Conservation (phyloP, 805 yeast genomes). For the Candida endomychidarum region DNA sequence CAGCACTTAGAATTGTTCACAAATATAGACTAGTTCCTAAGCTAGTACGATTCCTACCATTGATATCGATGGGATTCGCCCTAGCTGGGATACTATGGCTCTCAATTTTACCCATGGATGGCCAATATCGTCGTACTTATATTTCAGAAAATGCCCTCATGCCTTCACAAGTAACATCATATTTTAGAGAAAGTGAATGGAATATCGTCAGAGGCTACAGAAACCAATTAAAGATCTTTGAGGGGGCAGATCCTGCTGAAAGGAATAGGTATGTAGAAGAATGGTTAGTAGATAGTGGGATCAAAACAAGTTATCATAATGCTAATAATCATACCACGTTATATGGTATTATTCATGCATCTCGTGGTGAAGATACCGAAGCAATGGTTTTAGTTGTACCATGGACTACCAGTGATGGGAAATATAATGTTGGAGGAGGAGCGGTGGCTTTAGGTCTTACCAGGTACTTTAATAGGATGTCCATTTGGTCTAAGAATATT, state of each 20-base stretch:
- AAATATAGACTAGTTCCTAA: conserved; percentile 41
- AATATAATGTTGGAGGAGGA: conserved; percentile 76
- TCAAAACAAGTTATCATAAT: conserved; percentile 49
- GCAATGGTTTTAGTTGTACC: conserved; percentile 90
- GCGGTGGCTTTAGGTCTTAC: conserved; percentile 72
- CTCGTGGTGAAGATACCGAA: conserved; percentile 95
- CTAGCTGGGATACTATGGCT: conserved; percentile 45
- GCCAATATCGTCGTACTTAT: conserved; percentile 80
- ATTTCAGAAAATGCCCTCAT: conserved; percentile 93
- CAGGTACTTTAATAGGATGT: conserved; percentile 78
- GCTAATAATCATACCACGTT: conserved; percentile 29
- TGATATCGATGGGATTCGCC: conserved; percentile 33
- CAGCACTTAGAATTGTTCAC: conserved; percentile 37
- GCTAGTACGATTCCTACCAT: conserved; percentile 32
- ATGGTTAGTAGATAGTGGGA: conserved; percentile 73
- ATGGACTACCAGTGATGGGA: conserved; percentile 68
- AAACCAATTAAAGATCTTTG: conserved; percentile 49
- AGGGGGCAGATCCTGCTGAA: conserved; percentile 21
- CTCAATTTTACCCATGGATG: conserved; percentile 70
- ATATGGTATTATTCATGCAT: conserved; percentile 86
- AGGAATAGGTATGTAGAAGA: conserved; percentile 48
- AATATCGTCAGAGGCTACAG: conserved; percentile 84
- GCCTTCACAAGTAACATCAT: conserved; percentile 94
- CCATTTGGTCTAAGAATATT: conserved; percentile 94
- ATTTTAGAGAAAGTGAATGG: conserved; percentile 94